A percentile compares a stretch with the other conserved stretches of the same genome.
Evolutionary conservation across 306 rosid genomes (phyloP).

Genomic region (Cyclanthera cordifolia): DNA sequence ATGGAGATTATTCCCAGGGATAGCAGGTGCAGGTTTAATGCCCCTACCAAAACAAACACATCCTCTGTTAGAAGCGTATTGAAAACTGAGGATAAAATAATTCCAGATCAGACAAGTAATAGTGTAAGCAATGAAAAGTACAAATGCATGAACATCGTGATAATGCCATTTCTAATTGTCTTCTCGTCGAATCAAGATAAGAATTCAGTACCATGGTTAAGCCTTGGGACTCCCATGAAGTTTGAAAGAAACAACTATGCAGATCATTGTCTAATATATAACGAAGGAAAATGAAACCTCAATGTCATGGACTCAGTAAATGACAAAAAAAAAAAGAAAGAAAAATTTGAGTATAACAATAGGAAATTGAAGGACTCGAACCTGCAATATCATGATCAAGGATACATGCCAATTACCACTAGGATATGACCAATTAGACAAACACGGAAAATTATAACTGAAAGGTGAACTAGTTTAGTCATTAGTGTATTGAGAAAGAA

Average conservation of each 20-base stretch:
- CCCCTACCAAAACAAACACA: neutral
- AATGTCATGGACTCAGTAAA: neutral
- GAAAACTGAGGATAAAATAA: neutral
- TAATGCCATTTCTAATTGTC: neutral
- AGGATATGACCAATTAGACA: too few species aligned
- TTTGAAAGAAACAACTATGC: neutral
- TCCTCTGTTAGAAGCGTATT: neutral
- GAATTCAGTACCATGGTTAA: neutral
- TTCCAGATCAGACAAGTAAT: neutral
- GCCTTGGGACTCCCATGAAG: neutral
- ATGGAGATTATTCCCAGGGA: slow-evolving; percentile 1
- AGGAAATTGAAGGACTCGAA: too few species aligned
- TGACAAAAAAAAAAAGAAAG: neutral
- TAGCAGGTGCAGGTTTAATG: neutral
- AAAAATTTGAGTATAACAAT: too few species aligned
- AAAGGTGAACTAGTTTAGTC: neutral
- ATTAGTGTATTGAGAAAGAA: neutral
- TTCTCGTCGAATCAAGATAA: neutral
- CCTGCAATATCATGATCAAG: too few species aligned
- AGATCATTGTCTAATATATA: neutral
- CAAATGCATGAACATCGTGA: neutral
- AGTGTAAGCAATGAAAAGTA: neutral
- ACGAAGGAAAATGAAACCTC: neutral
- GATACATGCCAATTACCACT: too few species aligned
- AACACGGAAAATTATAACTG: neutral